Evolutionary conservation across 345 rosid genomes (phyloP), one percentile per base, ranked within the genome.

Genomic region (Eucalyptus tenuipes): DNA sequence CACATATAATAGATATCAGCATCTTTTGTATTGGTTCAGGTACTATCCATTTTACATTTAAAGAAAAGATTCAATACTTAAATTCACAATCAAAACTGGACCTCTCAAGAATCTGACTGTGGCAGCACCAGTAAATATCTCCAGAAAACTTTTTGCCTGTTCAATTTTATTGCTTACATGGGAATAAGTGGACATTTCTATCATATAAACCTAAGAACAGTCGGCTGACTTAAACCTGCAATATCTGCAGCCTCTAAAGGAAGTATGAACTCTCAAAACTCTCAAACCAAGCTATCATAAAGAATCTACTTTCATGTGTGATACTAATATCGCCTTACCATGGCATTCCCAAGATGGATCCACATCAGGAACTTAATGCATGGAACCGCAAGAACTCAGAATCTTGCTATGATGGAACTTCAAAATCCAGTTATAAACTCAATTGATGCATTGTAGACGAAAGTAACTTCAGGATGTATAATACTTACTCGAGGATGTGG

Each of bases 401-500:
- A 75, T 40, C 47, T 10, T 40, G 47, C 84, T 40, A 40, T 11
- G 14, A 75, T 40, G 84, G 40, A 75, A 40, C 84, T 44, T 75
- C 84, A 75, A 40, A 75, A 75, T 75, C 47, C 84, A 75, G 13
- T 20, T 40, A 75, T 20, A 20, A 75, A 40, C 44, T 75, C 47
- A 75, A 75, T 40, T 2, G 16, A 40, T 0, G 16, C 84, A 40
- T 75, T 75, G 84, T 75, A 37, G 47, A 40, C 4, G 4, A 59
- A 25, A 57, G 8, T 16, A 79, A 87, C 22, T 14, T 29, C 55
- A 18, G 33, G 59, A 66, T n/a, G 33, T 17, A 22, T 75, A 88
- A 90, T 87, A 93, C 99, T 90, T 89, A 97, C 99, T 89, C 99
- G 95, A 80, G 99, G 98, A 87, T 96, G 97, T 3, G 99, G 98